Evolutionary conservation across 1,284 basidiomycete species (phyloP), one percentile per base, ranked within the genome.

Genomic region (Cutaneotrichosporon curvatum): DNA sequence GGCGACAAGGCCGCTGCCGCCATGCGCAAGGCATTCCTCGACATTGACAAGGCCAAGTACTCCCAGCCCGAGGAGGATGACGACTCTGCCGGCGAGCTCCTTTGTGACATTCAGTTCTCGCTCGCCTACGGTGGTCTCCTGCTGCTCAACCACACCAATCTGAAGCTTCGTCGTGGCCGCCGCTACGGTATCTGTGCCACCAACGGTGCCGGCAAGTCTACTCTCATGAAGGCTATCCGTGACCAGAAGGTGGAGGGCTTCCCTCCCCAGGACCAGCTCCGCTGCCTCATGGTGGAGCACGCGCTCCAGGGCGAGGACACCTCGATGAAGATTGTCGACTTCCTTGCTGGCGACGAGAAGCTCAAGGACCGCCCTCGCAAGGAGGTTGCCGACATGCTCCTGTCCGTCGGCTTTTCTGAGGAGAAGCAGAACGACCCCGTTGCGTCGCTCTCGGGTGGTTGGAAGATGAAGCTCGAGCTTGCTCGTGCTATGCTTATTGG

Each of bases 231-330:
- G 64, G 92, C 95, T 61, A 82, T 98, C 61, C 81, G 87, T 39
- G 90, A 94, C 63, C 85, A 87, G 48, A 95, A 95, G 74, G 90
- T 91, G 33, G 91, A 96, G 72, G 91, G 91, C 64, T 96, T 94
- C 74, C 91, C 91, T n/a, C 79, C 87, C 11, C 87, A 83, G 64
- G 83, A 85, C 59, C 78, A 90, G 70, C 75, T 96, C 34, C 80
- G 85, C 39, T 87, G 85, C 58, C 80, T 94, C 58, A 95, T 96
- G 91, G 91, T 96, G 19, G 91, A 96, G 73, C 91, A 96, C 73
- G 84, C 88, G 37, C 77, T 95, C 16, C 91, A 95, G 74, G 89
- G 91, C 43, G 91, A 96, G 74, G 87, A 94, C 68, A 82, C 79
- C 12, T 83, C 83, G 4, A 60, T 83, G 45, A 79, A 83, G 25